These are phyloP conservation scores for Sugiyamaella paludigena DNA, from an alignment of 1,139 yeast species.

Conservation along the genomic window DNA sequence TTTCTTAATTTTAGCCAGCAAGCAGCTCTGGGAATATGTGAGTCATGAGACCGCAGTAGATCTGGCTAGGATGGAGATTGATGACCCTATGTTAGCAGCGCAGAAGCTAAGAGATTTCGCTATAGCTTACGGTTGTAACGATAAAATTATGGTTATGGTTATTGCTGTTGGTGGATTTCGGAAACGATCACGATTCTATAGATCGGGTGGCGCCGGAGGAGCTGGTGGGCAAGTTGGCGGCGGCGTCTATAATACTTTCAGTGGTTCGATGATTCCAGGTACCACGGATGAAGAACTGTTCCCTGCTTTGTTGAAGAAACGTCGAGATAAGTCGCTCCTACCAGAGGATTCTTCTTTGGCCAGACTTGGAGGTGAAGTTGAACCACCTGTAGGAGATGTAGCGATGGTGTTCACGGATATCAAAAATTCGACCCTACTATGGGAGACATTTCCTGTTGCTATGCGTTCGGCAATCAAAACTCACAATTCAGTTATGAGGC, in stretches of 20 bases:
- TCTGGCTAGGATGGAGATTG: conserved; percentile 75
- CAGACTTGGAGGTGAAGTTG: conserved; percentile 84
- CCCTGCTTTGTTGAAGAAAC: conserved; percentile 45
- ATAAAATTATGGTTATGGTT: conserved; percentile 82
- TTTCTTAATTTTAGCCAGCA: conserved; percentile 80
- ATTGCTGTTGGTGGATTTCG: conserved; percentile 55
- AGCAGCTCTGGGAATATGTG: conserved; percentile 80
- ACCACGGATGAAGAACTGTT: conserved; percentile 46
- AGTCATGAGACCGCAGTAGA: conserved; percentile 87
- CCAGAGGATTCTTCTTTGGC: conserved; percentile 80
- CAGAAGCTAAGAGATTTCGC: conserved; percentile 93
- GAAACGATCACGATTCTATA: conserved; percentile 16
- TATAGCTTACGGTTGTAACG: conserved; percentile 83
- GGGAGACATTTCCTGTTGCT: conserved; percentile 92
- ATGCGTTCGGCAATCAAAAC: conserved; percentile 96
- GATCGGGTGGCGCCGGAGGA: conserved; percentile 14
- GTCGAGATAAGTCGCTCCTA: conserved; percentile 49
- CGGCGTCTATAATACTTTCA: conserved; percentile 16
- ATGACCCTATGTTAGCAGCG: conserved; percentile 88
- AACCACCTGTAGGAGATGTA: conserved; percentile 90
- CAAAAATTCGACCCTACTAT: conserved; percentile 83
- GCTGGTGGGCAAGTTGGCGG: conserved; percentile 9
- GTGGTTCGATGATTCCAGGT: conserved; percentile 36
- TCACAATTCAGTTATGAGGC: conserved; percentile 91
- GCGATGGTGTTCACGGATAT: conserved; percentile 98